phyloP scores from a whole-genome alignment of 805 yeast species.

The Yarrowia porcina region DNA sequence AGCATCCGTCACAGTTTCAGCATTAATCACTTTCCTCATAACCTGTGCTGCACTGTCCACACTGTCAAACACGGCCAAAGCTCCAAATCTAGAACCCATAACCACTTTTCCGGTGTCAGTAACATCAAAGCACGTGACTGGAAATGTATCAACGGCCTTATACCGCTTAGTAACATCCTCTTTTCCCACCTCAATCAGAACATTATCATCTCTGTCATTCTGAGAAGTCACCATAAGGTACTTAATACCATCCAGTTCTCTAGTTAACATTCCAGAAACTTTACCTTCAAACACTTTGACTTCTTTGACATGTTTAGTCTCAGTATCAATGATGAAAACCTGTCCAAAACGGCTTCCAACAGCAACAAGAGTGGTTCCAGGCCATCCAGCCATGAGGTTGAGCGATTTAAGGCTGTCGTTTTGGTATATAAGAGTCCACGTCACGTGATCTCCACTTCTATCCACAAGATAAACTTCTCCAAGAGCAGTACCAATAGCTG shows the following conservation, averaged over 20 bases:
- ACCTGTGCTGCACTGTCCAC: background rate
- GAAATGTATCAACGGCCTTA: background rate
- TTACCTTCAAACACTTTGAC: background rate
- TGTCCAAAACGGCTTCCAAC: slow-evolving; percentile 6
- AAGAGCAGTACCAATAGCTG: slow-evolving; percentile 2
- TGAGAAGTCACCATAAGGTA: background rate
- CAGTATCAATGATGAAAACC: slow-evolving; percentile 5
- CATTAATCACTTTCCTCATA: background rate
- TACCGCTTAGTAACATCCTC: background rate
- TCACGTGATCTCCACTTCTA: background rate
- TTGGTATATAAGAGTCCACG: background rate
- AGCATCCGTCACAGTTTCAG: background rate
- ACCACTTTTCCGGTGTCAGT: background rate
- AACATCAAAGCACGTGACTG: slow-evolving; percentile 16
- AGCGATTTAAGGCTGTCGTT: background rate
- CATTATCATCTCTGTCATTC: slow-evolving; percentile 3
- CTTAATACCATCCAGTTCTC: background rate
- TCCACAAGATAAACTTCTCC: slow-evolving; percentile 2
- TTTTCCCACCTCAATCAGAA: background rate
- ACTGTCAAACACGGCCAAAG: background rate
- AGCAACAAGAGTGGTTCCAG: background rate
- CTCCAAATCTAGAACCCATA: slow-evolving; percentile 9
- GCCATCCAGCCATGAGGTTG: slow-evolving; percentile 15
- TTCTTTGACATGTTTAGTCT: background rate
- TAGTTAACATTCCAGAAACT: background rate